Conservation (phyloP, 2,329 filamentous ascomycete genomes). For the Polychaeton citri region DNA sequence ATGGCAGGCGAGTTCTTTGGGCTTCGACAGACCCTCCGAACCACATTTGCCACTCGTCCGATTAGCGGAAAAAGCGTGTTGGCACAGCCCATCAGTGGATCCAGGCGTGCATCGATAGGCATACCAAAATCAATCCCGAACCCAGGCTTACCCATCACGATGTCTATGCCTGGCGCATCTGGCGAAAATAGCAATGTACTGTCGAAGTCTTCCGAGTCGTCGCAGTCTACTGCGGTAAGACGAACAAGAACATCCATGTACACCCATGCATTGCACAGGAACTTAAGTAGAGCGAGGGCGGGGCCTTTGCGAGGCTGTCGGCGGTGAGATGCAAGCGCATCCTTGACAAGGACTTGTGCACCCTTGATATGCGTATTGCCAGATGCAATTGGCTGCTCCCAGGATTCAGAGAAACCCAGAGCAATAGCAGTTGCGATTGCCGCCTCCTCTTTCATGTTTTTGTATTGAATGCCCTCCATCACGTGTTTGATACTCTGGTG, state of each 20-base stretch:
- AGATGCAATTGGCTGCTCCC: conserved; percentile 56
- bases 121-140: conserved; percentile 25
- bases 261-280: conserved; percentile 58
- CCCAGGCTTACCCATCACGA: conserved; percentile 16
- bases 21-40: conserved; percentile 46
- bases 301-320: conserved; percentile 27
- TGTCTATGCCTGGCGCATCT: conserved; percentile 22
- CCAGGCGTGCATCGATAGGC: conserved; percentile 41
- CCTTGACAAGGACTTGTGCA: conserved; percentile 49
- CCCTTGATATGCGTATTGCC: conserved; percentile 58
- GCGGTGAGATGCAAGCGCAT: conserved; percentile 39
- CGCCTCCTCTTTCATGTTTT: conserved; percentile 49
- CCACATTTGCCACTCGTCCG: conserved; percentile 50
- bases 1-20: conserved; percentile 46
- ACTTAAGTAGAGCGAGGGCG: conserved; percentile 44
- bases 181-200: conserved; percentile 26
- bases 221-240: conserved; percentile 48
- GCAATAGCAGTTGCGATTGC: conserved; percentile 58
- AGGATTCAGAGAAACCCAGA: conserved; percentile 56
- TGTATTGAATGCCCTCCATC: conserved; percentile 39
- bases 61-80: conserved; percentile 55
- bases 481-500: conserved; percentile 48
- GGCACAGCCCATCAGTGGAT: conserved; percentile 59
- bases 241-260: conserved; percentile 63
- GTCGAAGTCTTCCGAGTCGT: conserved; percentile 42